Evolutionary conservation across 306 rosid genomes (phyloP).

Genomic region (Cicer chorassanicum): DNA sequence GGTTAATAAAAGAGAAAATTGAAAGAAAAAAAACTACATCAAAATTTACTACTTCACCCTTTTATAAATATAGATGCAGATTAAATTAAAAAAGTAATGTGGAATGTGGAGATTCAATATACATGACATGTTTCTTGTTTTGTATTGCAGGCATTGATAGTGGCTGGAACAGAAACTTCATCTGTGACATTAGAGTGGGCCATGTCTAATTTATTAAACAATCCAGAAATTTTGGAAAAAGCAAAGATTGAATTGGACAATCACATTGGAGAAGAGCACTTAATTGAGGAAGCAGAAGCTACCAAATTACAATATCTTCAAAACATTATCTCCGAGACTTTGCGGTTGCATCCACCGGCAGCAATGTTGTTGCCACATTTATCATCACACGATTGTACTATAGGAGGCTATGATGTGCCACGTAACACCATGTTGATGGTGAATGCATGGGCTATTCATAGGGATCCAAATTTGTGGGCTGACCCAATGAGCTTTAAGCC

Average conservation of each 20-base stretch:
- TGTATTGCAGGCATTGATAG: constrained; percentile 49
- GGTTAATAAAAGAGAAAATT: too few relatives aligned
- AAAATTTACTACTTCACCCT: too few relatives aligned
- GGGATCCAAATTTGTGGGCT: constrained; percentile 57
- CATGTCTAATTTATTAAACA: constrained; percentile 55
- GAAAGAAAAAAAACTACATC: too few relatives aligned
- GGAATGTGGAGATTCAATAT: background rate
- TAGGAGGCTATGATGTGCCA: constrained; percentile 57
- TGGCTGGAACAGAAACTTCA: constrained; percentile 68
- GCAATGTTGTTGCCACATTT: constrained; percentile 58
- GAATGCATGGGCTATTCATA: constrained; percentile 67
- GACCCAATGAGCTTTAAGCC: constrained; percentile 56
- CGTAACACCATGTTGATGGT: constrained; percentile 54
- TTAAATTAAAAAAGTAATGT: background rate
- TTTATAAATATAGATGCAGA: too few relatives aligned
- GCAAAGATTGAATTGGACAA: constrained; percentile 54
- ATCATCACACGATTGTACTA: constrained; percentile 51
- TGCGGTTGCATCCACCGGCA: constrained; percentile 50
- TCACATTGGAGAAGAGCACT: constrained; percentile 47
- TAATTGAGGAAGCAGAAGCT: constrained; percentile 56
- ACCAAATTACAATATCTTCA: constrained; percentile 56
- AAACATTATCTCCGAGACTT: constrained; percentile 54
- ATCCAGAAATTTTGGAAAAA: constrained; percentile 53
- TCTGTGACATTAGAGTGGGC: constrained; percentile 68
- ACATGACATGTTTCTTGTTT: background rate